Base-by-base conservation (phyloP, 164 flowering plant genomes). In the Sextonia rubra region DNA sequence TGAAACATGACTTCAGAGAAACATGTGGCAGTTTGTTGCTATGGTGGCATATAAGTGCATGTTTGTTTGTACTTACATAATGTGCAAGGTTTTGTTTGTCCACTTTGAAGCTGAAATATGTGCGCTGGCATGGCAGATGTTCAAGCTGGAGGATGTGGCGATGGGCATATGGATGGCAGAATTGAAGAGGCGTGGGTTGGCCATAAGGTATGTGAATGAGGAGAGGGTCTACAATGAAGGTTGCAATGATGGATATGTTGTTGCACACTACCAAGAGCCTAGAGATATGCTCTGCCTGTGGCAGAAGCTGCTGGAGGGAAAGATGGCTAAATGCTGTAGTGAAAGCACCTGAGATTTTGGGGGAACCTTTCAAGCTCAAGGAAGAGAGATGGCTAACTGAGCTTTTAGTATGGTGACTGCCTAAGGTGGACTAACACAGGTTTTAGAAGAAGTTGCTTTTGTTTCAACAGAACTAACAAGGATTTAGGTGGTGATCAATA, bases 91-190 rank as follows among this genome's bases (percentile, higher is more conserved):
- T 17, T 52, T 15, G 18, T 52, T 37, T 37, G 44, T 37, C 3
- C 67, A 11, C 7, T 18, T 64, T 26, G 27, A 26, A 26, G 47
- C n/a, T n/a, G 25, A 29, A 29, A 1, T n/a, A 15, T 22, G 48
- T 24, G 14, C 56, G 23, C 60, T 69, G 14, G 12, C 22, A 0
- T 70, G 30, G 71, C 92, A 96, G 99, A 90, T 96, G 90, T 96
- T 96, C 75, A 96, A 96, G 85, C 84, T 96, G 72, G 98, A 96
- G 84, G 99, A 96, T 79, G 99, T 96, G 62, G 98, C 98, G 49
- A 93, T 96, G 98, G 99, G 99, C 26, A 90, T 96, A 60, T 96
- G 99, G 99, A 91, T 96, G 47, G 86, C 91, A 12, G 95, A 89
- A 11, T 77, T 96, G 89, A 83, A 87, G 78, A 92, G 88, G 75